Evolutionary conservation across 495 filamentous ascomycete genomes (phyloP).

Genomic region (Xylaria nigripes): DNA sequence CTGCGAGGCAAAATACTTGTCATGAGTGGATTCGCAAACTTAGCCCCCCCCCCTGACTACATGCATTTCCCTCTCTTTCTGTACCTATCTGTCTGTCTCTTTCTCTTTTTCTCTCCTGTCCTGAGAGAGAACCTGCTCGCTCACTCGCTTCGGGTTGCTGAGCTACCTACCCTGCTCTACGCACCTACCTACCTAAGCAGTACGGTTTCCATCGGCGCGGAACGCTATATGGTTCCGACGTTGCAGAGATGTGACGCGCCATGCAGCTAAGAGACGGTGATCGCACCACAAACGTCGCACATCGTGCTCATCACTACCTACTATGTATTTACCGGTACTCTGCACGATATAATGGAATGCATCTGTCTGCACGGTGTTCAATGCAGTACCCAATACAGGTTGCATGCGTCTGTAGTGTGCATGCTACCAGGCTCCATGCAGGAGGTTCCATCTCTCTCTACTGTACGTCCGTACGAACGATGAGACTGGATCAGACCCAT

Average conservation of each 20-base stretch:
- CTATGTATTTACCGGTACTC: too few species aligned
- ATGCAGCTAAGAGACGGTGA: neutral
- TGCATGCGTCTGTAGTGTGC: too few species aligned
- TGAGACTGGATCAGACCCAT: too few species aligned
- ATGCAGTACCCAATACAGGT: neutral
- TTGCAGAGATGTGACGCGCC: slow-evolving; percentile 4
- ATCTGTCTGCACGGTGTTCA: slow-evolving; percentile 7
- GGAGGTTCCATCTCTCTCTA: slow-evolving; percentile 1
- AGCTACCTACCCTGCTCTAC: too few species aligned
- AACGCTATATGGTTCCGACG: neutral
- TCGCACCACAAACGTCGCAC: too few species aligned
- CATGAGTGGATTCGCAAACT: neutral
- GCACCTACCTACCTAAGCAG: too few species aligned
- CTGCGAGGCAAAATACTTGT: neutral
- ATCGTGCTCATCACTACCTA: too few species aligned
- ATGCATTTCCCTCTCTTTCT: neutral
- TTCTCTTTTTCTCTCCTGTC: too few species aligned
- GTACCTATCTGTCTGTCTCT: too few species aligned
- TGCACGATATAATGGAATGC: neutral
- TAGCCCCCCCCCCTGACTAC: neutral
- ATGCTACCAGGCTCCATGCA: neutral
- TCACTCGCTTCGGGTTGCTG: neutral
- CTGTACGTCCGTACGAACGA: too few species aligned
- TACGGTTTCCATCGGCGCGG: neutral
- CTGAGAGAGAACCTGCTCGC: neutral